Evolutionary conservation across 805 yeast genomes (phyloP).

Genomic region (Hanseniaspora singularis): DNA sequence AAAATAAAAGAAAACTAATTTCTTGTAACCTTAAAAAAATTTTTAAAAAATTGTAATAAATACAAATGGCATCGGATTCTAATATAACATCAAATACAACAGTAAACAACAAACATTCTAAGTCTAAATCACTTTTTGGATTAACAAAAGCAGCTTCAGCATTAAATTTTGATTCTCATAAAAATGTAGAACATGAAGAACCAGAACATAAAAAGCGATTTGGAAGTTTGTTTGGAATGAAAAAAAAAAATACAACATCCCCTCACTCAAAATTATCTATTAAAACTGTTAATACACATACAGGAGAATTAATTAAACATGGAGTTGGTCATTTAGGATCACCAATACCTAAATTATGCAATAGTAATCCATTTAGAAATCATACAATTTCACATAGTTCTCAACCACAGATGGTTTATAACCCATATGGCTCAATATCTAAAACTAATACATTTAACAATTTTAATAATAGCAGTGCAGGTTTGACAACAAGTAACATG

Average conservation of each 20-base stretch:
- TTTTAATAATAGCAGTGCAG: neutral
- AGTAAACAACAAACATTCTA: too few species aligned
- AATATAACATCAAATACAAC: too few species aligned
- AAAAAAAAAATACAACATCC: neutral
- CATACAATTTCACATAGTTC: neutral
- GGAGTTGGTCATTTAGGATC: too few species aligned
- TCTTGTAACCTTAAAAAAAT: too few species aligned
- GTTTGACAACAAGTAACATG: neutral
- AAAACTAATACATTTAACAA: constrained; percentile 3
- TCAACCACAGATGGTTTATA: constrained; percentile 5
- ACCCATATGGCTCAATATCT: constrained; percentile 11
- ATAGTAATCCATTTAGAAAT: constrained; percentile 9
- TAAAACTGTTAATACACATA: too few species aligned
- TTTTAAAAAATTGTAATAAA: too few species aligned
- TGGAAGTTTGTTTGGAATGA: neutral
- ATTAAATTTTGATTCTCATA: neutral
- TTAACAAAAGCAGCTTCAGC: neutral
- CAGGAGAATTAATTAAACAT: too few species aligned
- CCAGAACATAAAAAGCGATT: neutral
- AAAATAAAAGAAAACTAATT: too few species aligned
- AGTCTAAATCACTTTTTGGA: neutral
- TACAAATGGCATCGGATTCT: too few species aligned
- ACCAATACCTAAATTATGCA: too few species aligned
- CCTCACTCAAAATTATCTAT: constrained; percentile 28
- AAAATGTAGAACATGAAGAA: neutral